These are phyloP conservation scores for Setaria italica DNA, from an alignment of 202 grass and related monocot genomes.

Conservation along the genomic window DNA sequence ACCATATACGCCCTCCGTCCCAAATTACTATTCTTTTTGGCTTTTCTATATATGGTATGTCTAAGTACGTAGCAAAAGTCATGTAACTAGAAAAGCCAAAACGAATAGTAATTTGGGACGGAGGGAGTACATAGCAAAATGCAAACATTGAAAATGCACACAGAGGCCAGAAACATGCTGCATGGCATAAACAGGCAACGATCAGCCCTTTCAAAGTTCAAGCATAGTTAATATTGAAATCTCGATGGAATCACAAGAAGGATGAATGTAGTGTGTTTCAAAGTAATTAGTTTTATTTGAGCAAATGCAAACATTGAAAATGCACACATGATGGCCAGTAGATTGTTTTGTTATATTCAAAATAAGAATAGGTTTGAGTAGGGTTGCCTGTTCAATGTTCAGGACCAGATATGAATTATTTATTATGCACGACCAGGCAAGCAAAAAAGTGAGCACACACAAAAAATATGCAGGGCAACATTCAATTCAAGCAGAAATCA, in stretches of 20 bases:
- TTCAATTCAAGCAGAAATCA: constrained; percentile 17
- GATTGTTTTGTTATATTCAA: constrained; percentile 18
- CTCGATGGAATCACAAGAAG: constrained; percentile 7
- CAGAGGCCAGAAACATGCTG: neutral
- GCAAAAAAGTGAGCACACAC: neutral
- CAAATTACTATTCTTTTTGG: too few relatives aligned
- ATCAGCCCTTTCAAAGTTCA: neutral
- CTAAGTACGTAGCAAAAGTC: too few relatives aligned
- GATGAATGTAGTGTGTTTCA: neutral
- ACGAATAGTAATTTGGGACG: too few relatives aligned
- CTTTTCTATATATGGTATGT: too few relatives aligned
- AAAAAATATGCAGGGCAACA: neutral
- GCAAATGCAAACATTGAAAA: constrained; percentile 1
- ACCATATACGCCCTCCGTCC: neutral
- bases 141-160: neutral
- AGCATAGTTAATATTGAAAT: constrained; percentile 20
- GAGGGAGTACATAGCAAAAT: neutral
- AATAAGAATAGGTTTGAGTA: constrained; percentile 4
- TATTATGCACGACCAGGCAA: neutral
- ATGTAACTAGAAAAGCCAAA: too few relatives aligned
- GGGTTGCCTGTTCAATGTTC: neutral
- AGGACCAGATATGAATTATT: neutral
- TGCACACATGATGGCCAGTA: neutral
- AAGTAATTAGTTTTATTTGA: constrained; percentile 5
- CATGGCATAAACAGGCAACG: neutral